Conservation (phyloP, 768 basidiomycete species). For the Cystobasidium ongulense region DNA sequence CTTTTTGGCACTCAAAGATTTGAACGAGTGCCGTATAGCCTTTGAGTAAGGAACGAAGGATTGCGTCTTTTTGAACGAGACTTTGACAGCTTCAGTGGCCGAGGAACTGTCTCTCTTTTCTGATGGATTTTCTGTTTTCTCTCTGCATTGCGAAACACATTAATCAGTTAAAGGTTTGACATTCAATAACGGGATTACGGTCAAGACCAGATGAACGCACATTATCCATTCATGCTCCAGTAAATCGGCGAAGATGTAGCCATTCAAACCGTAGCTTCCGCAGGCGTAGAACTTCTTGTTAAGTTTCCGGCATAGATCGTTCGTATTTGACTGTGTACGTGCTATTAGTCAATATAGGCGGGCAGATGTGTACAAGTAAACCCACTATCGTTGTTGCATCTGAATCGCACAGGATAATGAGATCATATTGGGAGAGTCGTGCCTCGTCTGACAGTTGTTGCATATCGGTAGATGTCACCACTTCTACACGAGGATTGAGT, state of each 20-base stretch:
- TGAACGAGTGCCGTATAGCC: conserved; percentile 65
- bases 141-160: not conserved
- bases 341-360: not conserved
- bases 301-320: conserved; percentile 66
- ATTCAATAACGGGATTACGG: too few species aligned
- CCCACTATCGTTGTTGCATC: conserved; percentile 37
- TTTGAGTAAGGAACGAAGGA: conserved; percentile 54
- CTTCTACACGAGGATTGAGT: conserved; percentile 80
- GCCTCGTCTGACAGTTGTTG: conserved; percentile 51
- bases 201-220: too few species aligned
- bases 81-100: conserved; percentile 31
- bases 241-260: conserved; percentile 92
- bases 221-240: conserved; percentile 76
- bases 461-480: conserved; percentile 59
- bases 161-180: too few species aligned
- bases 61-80: conserved; percentile 31
- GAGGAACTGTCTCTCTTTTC: conserved; percentile 5
- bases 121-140: conserved; percentile 26
- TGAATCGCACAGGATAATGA: conserved; percentile 48
- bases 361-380: not conserved
- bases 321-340: conserved; percentile 60
- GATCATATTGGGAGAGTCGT: conserved; percentile 56
- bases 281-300: conserved; percentile 82
- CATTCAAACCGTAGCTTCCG: conserved; percentile 77
- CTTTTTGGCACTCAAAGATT: conserved; percentile 60